Base-by-base conservation (phyloP, 371 early-diverging fungal species). In the Rhizopus delemar region DNA sequence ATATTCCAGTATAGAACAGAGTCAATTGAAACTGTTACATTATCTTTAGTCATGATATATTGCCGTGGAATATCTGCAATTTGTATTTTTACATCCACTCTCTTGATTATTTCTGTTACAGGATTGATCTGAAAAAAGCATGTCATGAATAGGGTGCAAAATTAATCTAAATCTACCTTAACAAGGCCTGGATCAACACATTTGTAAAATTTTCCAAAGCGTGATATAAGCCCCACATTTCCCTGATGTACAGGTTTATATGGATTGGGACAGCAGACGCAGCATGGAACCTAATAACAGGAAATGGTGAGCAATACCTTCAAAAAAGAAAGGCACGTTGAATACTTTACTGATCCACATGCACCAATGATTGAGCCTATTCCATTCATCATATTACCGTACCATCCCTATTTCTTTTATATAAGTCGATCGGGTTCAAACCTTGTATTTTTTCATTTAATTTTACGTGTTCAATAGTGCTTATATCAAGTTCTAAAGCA, bases 161-260 rank as follows among this genome's bases (percentile, higher is more conserved):
- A 22, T 22, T 22, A 22, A 22, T 22, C 22, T 16, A 12, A 49
- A 33, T 22, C 15, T 67, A 95, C 82, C 35, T 80, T 71, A 53
- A 89, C 85, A 52, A 95, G 70, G 5, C 96, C 96, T 11, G 96
- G 96, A 71, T 95, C 94, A 1, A 90, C 91, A n/a, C 85, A 86
- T 70, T 89, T 89, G 80, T 91, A 92, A 69, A 85, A 94, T 43
- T 89, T 84, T 9, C 95, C 95, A 69, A 92, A 95, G 6, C 87
- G 79, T 38, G 85, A 77, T 4, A 95, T 75, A 4, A 95, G 66
- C 3, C 90, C 95, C 38, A 95, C 90, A 41, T 64, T 70, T 29
- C 90, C 90, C 69, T 90, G 89, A 5, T 74, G 66, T 7, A 93
- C 78, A 12, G 75, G 63, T 55, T 86, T 86, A 72, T 79, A 94